A percentile compares a stretch with the other conserved stretches of the same genome.
Evolutionary conservation across 2,329 filamentous ascomycete species (phyloP).

Genomic region (Fusarium nurragi): DNA sequence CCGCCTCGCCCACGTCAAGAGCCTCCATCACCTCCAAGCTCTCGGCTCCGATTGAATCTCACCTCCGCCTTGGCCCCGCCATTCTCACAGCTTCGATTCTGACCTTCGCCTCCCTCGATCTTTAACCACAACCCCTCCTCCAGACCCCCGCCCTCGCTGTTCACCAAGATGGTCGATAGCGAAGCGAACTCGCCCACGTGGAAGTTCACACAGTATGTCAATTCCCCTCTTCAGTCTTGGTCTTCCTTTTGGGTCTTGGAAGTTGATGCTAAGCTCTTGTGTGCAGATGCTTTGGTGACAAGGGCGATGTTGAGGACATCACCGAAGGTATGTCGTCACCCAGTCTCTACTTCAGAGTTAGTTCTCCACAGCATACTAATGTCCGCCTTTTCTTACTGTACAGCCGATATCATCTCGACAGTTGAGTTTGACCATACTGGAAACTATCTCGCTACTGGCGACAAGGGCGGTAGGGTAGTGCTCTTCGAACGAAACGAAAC

Average conservation of each 20-base stretch:
- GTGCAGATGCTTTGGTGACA: conserved; percentile 95
- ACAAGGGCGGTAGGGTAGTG: conserved; percentile 87
- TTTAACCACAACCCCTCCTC: conserved; percentile 37
- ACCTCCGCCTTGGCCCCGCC: conserved; percentile 37
- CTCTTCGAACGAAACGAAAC: conserved; percentile 95
- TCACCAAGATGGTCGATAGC: conserved; percentile 90
- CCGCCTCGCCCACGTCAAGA: conserved; percentile 18
- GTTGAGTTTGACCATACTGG: conserved; percentile 92
- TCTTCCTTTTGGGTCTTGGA: conserved; percentile 4
- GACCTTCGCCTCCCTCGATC: conserved; percentile 37
- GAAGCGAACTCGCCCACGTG: conserved; percentile 94
- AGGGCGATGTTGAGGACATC: conserved; percentile 98
- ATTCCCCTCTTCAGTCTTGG: neutral
- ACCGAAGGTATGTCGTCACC: conserved; percentile 77
- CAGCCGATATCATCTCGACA: conserved; percentile 90
- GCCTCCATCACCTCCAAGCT: conserved; percentile 22
- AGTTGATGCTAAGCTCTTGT: conserved; percentile 33
- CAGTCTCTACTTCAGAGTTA: conserved; percentile 21
- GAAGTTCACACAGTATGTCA: conserved; percentile 98
- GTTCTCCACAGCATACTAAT: conserved; percentile 32
- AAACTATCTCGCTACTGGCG: conserved; percentile 89
- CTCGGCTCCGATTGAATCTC: conserved; percentile 27
- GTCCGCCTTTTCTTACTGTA: conserved; percentile 37
- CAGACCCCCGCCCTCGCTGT: conserved; percentile 46
- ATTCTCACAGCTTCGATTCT: conserved; percentile 32